phyloP scores from a whole-genome alignment of 2,329 filamentous ascomycete species.

The Periconia sp. region DNA sequence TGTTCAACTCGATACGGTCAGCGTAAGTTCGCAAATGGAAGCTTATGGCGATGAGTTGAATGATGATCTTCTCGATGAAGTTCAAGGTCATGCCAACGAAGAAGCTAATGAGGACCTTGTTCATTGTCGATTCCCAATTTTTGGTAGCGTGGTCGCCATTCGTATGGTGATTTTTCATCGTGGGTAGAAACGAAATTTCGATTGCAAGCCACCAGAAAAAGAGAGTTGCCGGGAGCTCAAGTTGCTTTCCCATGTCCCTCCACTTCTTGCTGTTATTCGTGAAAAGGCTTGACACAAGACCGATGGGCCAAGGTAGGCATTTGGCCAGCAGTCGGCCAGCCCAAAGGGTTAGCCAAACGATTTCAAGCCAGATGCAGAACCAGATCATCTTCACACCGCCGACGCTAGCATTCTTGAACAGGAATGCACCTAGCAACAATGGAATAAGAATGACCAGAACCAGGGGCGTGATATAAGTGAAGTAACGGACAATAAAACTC shows the following conservation, averaged over 20 bases:
- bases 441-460: conserved; percentile 71
- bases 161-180: conserved; percentile 71
- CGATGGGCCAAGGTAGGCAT: conserved; percentile 66
- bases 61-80: conserved; percentile 88
- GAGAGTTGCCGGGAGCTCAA: conserved; percentile 83
- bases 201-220: conserved; percentile 94
- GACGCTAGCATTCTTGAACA: conserved; percentile 65
- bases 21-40: conserved; percentile 93
- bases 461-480: conserved; percentile 73
- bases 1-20: conserved; percentile 89
- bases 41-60: conserved; percentile 91
- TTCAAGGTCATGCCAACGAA: conserved; percentile 83
- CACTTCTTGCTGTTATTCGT: conserved; percentile 93
- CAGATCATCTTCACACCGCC: conserved; percentile 82
- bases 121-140: conserved; percentile 76
- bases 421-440: conserved; percentile 67
- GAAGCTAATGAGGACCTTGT: conserved; percentile 86
- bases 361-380: conserved; percentile 96
- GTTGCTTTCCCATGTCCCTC: conserved; percentile 83
- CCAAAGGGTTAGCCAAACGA: conserved; percentile 92
- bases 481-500: conserved; percentile 70
- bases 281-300: conserved; percentile 72
- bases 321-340: conserved; percentile 71
- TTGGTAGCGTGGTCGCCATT: conserved; percentile 60
- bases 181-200: conserved; percentile 83